These are phyloP conservation scores for Triangularia verruculosa DNA, from an alignment of 2,329 filamentous ascomycete species.

Conservation along the genomic window DNA sequence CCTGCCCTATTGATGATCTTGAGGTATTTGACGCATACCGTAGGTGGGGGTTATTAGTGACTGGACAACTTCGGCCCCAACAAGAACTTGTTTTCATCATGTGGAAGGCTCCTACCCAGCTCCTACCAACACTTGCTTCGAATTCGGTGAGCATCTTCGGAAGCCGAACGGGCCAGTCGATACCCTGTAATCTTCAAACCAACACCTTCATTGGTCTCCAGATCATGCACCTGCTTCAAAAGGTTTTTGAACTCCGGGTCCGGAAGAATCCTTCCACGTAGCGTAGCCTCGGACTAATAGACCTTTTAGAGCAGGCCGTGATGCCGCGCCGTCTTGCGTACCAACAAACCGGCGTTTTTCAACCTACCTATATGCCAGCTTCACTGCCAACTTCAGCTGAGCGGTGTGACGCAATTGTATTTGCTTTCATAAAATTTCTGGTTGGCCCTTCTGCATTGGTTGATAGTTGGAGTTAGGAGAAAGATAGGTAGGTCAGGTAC, in stretches of 20 bases:
- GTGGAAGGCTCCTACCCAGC: neutral
- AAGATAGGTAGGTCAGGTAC: no score
- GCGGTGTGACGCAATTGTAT: neutral
- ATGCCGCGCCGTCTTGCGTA: no score
- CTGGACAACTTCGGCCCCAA: neutral
- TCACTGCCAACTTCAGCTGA: neutral
- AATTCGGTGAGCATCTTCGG: neutral
- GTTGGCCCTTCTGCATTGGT: neutral
- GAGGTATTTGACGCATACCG: no score
- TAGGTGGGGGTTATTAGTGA: neutral
- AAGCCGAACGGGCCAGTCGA: neutral
- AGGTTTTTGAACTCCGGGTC: neutral
- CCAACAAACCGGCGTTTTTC: neutral
- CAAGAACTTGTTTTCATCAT: neutral
- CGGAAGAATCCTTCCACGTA: neutral
- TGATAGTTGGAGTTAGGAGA: no score
- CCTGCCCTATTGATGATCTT: no score
- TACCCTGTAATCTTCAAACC: neutral
- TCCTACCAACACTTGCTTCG: neutral
- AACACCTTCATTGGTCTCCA: neutral
- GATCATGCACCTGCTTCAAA: neutral
- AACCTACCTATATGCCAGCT: no score
- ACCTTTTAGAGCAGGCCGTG: neutral
- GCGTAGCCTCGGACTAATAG: neutral
- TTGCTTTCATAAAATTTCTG: no score